Conservation (phyloP, 306 rosid genomes). For the Canavalia gladiata region DNA sequence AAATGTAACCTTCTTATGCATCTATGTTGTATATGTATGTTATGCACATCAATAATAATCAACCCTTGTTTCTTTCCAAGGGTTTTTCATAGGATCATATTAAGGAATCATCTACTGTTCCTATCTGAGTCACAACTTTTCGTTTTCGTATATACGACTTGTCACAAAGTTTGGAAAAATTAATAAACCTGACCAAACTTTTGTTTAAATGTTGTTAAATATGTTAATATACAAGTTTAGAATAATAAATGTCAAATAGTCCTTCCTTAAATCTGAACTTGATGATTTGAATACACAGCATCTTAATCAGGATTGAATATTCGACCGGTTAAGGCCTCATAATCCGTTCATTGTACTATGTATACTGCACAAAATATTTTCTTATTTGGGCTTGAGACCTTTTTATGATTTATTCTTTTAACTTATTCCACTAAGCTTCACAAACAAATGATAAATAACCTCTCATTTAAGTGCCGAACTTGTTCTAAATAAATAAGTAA, state of each 20-base stretch:
- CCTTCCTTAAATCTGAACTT: background rate
- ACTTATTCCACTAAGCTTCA: background rate
- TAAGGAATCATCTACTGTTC: background rate
- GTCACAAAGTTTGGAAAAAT: background rate
- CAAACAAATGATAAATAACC: no score
- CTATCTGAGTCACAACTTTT: background rate
- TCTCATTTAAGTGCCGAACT: no score
- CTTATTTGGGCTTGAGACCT: no score
- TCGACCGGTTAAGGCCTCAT: no score
- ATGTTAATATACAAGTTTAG: background rate
- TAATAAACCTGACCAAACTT: background rate
- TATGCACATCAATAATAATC: constrained; percentile 8
- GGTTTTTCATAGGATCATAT: background rate
- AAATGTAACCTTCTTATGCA: constrained; percentile 21
- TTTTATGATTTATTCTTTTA: background rate
- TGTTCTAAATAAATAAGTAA: no score
- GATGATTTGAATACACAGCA: background rate
- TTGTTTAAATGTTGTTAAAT: background rate
- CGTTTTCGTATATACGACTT: background rate
- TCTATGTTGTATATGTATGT: background rate
- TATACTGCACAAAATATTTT: background rate
- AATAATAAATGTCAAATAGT: background rate
- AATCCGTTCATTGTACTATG: background rate
- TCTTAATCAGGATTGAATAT: no score
- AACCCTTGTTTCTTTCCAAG: constrained; percentile 6